These are phyloP conservation scores for Helianthus tuberosus DNA, from an alignment of 129 eudicot genomes.

Conservation along the genomic window DNA sequence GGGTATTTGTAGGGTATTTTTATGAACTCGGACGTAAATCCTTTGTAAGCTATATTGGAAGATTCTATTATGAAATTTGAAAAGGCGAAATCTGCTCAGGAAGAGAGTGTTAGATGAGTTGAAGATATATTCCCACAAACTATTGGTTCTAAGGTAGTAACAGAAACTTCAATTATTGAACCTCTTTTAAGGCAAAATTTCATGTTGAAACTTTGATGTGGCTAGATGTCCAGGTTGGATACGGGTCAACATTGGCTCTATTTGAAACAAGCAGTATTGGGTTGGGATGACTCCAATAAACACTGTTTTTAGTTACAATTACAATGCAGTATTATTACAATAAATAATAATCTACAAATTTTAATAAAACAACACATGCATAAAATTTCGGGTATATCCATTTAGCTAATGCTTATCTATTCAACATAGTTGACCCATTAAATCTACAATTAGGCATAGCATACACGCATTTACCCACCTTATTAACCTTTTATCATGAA, in stretches of 20 bases:
- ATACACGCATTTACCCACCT: background rate
- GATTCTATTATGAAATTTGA: conserved; percentile 86
- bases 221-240: background rate
- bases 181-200: background rate
- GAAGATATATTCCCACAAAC: conserved; percentile 88
- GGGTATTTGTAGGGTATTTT: background rate
- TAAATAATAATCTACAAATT: background rate
- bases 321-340: background rate
- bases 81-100: conserved; percentile 74
- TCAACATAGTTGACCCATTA: too few species aligned
- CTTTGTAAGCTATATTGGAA: conserved; percentile 81
- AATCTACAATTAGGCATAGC: too few species aligned
- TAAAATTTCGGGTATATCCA: too few species aligned
- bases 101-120: conserved; percentile 77
- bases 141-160: conserved; percentile 84
- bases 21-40: background rate
- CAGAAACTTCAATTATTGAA: background rate
- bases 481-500: background rate
- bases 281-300: background rate
- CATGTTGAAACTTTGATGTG: background rate
- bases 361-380: background rate
- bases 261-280: background rate
- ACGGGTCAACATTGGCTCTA: background rate
- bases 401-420: too few species aligned
- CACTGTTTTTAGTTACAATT: background rate